Percentiles rank a stretch among this genome's conserved stretches.
Conservation (phyloP, 2,329 filamentous ascomycete species). For the Alternaria gaisen region DNA sequence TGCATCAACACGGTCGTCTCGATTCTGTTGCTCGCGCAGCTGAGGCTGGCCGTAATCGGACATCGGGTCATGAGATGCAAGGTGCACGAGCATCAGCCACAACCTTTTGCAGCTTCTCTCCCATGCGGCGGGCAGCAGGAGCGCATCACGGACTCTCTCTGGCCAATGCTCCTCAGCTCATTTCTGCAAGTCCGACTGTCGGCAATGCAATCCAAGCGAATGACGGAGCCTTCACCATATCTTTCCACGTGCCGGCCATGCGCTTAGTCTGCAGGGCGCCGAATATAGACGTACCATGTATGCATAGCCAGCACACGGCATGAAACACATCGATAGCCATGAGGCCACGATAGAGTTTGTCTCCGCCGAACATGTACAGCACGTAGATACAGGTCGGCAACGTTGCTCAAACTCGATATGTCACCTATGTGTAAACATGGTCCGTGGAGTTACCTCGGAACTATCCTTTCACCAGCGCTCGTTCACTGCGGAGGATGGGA, state of each 20-base stretch:
- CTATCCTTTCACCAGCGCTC: slow-evolving; percentile 10
- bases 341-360: slow-evolving; percentile 26
- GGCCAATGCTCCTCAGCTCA: slow-evolving; percentile 16
- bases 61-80: background rate
- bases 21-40: background rate
- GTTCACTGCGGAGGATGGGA: slow-evolving; percentile 10
- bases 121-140: slow-evolving; percentile 22
- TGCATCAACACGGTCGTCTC: background rate
- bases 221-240: slow-evolving; percentile 19
- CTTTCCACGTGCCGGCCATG: slow-evolving; percentile 31
- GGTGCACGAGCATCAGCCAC: background rate
- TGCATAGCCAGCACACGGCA: slow-evolving; percentile 26
- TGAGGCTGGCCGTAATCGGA: slow-evolving; percentile 1
- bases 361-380: background rate
- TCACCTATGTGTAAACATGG: slow-evolving; percentile 10
- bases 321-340: slow-evolving; percentile 23
- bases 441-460: slow-evolving; percentile 18
- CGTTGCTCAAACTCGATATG: slow-evolving; percentile 8
- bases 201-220: slow-evolving; percentile 22
- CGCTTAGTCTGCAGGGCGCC: slow-evolving; percentile 17
- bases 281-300: slow-evolving; percentile 26
- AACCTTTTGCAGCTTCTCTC: background rate
- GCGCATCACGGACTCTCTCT: slow-evolving; percentile 18
- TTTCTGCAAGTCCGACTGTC: slow-evolving; percentile 19
- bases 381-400: slow-evolving; percentile 3